phyloP scores from a whole-genome alignment of 1,284 basidiomycete genomes.

The Hymenochaete sp. region DNA sequence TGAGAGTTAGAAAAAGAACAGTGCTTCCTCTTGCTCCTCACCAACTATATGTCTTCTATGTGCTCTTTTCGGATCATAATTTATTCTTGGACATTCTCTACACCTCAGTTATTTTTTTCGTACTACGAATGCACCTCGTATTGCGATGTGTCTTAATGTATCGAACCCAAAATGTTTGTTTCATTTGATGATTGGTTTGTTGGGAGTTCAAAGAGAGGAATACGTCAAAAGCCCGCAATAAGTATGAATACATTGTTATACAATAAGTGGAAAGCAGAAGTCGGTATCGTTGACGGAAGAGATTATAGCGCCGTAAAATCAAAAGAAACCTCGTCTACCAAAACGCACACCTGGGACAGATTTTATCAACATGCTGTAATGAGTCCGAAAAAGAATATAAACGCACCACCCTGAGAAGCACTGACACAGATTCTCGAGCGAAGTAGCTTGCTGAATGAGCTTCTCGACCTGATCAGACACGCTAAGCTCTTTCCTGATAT shows the following conservation, averaged over 20 bases:
- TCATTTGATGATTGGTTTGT: too few relatives aligned
- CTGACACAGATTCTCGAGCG: constrained; percentile 89
- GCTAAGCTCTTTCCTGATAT: constrained; percentile 65
- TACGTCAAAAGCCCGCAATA: background rate
- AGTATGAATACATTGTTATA: background rate
- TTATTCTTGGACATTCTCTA: background rate
- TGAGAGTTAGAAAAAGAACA: background rate
- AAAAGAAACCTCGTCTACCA: constrained; percentile 10
- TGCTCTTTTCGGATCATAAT: background rate
- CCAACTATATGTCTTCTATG: background rate
- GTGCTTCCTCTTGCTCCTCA: background rate
- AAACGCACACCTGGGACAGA: constrained; percentile 14
- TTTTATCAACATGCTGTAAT: background rate
- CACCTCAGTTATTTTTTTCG: too few relatives aligned
- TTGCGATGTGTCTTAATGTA: too few relatives aligned
- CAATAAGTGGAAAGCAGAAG: background rate
- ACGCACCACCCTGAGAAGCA: constrained; percentile 91
- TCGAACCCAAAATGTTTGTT: too few relatives aligned
- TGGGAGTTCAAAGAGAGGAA: background rate
- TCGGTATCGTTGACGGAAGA: background rate
- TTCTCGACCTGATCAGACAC: constrained; percentile 82
- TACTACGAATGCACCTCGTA: too few relatives aligned
- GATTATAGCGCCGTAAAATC: background rate
- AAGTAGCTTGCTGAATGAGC: constrained; percentile 85
- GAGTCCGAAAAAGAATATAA: background rate